Conservation (phyloP, 2,329 filamentous ascomycete genomes). For the Ascochyta koolunga region DNA sequence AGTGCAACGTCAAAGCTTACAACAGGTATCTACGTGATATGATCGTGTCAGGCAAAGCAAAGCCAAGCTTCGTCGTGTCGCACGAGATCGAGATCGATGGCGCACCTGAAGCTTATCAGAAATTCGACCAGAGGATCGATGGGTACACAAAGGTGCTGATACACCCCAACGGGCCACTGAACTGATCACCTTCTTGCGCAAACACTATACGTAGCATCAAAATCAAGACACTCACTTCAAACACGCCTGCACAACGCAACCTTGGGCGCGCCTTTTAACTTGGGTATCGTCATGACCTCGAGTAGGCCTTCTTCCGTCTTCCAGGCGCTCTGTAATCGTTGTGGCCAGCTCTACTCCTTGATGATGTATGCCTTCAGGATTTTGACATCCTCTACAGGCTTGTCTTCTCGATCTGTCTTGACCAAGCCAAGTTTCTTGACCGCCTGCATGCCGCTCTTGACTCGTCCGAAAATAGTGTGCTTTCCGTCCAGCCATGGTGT, state of each 20-base stretch:
- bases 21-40: constrained; percentile 70
- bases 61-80: constrained; percentile 70
- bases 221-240: constrained; percentile 3
- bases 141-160: constrained; percentile 73
- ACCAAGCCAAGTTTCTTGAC: constrained; percentile 88
- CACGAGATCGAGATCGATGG: constrained; percentile 69
- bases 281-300: neutral
- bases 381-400: constrained; percentile 80
- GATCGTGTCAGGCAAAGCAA: constrained; percentile 68
- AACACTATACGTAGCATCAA: neutral
- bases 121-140: constrained; percentile 69
- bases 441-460: constrained; percentile 81
- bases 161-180: constrained; percentile 61
- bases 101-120: constrained; percentile 65
- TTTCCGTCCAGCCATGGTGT: constrained; percentile 97
- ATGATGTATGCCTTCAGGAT: constrained; percentile 75
- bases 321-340: neutral
- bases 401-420: constrained; percentile 80
- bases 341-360: constrained; percentile 57
- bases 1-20: constrained; percentile 73
- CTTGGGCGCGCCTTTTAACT: neutral
- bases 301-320: neutral
- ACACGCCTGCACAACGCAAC: neutral
- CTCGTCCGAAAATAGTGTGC: constrained; percentile 93
- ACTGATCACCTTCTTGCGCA: constrained; percentile 21